Percentiles rank a stretch among this genome's conserved stretches.
Conservation (phyloP, 1,284 basidiomycete genomes). For the Spongiforma sp. region DNA sequence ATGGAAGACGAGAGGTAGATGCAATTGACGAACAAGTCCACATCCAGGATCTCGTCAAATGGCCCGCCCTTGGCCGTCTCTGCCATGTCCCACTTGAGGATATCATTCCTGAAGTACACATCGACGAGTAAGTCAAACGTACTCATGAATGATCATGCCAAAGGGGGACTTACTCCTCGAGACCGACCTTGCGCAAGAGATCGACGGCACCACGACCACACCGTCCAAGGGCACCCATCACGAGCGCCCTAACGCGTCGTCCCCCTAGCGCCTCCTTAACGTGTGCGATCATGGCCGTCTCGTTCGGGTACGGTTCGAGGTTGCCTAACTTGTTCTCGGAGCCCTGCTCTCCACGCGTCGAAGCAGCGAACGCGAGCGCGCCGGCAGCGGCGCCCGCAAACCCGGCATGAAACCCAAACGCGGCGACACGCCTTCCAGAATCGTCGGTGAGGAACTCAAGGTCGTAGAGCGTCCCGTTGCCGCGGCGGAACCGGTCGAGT, state of each 20-base stretch:
- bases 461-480: constrained; percentile 92
- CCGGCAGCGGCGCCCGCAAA: constrained; percentile 98
- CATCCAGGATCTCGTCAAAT: constrained; percentile 95
- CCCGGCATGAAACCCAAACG: constrained; percentile 98
- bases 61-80: constrained; percentile 99
- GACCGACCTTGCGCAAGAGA: constrained; percentile 91
- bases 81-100: constrained; percentile 97
- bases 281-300: constrained; percentile 76
- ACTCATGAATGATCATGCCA: neutral
- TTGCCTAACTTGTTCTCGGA: constrained; percentile 70
- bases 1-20: constrained; percentile 95
- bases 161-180: constrained; percentile 70
- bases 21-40: constrained; percentile 99
- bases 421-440: constrained; percentile 91
- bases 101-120: constrained; percentile 72
- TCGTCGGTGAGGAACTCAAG: constrained; percentile 95
- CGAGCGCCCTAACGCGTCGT: constrained; percentile 85
- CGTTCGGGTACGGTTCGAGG: constrained; percentile 85
- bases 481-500: constrained; percentile 87
- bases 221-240: constrained; percentile 95
- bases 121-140: neutral
- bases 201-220: constrained; percentile 98
- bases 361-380: constrained; percentile 81
- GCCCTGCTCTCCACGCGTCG: constrained; percentile 62
- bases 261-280: constrained; percentile 77